Evolutionary conservation across 2,329 filamentous ascomycete species (phyloP).

Genomic region (Cytospora piceicola): DNA sequence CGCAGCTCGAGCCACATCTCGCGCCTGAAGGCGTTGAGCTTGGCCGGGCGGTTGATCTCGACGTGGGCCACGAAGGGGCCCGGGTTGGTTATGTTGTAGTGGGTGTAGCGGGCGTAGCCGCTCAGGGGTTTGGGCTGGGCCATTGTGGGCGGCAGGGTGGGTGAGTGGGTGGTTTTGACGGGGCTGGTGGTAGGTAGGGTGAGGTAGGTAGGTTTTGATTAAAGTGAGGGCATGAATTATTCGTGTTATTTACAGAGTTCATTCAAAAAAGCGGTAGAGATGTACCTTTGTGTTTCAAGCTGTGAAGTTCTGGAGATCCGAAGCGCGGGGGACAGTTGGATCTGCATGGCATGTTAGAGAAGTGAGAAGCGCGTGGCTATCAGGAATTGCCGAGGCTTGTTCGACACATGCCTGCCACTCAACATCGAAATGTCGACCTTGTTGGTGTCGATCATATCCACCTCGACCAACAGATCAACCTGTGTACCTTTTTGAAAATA

Average conservation of each 20-base stretch:
- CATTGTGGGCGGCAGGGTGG: slow-evolving; percentile 7
- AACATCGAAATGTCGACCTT: background rate
- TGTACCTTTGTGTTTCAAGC: background rate
- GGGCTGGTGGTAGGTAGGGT: background rate
- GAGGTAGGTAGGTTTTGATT: background rate
- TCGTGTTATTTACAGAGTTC: background rate
- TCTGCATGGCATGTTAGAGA: background rate
- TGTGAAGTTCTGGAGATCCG: background rate
- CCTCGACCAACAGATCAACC: background rate
- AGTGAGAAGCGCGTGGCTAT: background rate
- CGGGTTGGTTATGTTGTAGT: slow-evolving; percentile 77
- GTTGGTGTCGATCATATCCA: background rate
- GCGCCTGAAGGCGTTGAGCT: slow-evolving; percentile 86
- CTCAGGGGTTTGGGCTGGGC: slow-evolving; percentile 15
- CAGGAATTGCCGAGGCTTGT: slow-evolving; percentile 18
- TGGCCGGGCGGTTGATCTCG: slow-evolving; percentile 84
- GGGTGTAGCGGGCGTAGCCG: slow-evolving; percentile 55
- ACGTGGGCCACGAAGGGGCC: slow-evolving; percentile 80
- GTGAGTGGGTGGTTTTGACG: background rate
- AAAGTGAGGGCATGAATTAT: background rate
- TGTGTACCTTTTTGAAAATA: background rate
- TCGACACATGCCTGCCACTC: background rate
- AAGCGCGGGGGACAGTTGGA: background rate
- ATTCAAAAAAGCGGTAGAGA: background rate
- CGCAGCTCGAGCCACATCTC: slow-evolving; percentile 86